Conservation (phyloP, 345 rosid species). For the Erucastrum elatum region DNA sequence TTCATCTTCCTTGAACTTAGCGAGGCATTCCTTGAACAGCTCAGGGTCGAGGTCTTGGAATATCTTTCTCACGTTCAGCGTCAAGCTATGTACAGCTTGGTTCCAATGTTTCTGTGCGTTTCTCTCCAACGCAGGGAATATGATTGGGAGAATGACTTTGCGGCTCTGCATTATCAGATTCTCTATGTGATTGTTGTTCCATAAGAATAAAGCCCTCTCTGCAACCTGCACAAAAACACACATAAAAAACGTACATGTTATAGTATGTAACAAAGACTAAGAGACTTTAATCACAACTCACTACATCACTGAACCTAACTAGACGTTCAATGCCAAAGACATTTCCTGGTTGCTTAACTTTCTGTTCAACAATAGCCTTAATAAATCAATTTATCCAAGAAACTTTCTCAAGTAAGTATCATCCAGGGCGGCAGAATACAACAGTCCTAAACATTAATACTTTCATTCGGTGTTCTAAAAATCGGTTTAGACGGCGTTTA, state of each 20-base stretch:
- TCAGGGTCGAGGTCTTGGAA: slow-evolving; percentile 69
- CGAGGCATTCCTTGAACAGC: slow-evolving; percentile 56
- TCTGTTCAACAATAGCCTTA: background rate
- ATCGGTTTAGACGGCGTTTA: background rate
- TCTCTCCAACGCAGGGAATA: slow-evolving; percentile 65
- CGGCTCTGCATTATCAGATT: slow-evolving; percentile 64
- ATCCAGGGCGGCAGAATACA: slow-evolving; percentile 8
- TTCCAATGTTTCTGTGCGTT: slow-evolving; percentile 69
- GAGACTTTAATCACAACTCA: slow-evolving; percentile 2
- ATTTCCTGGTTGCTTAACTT: background rate
- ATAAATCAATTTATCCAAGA: background rate
- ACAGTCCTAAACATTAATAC: background rate
- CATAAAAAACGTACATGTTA: slow-evolving; percentile 7
- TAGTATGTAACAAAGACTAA: slow-evolving; percentile 5
- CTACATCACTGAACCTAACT: slow-evolving; percentile 5
- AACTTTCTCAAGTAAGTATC: background rate
- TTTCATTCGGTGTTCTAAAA: background rate
- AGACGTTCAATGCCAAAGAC: background rate
- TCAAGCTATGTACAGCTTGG: slow-evolving; percentile 70
- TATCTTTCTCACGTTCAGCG: slow-evolving; percentile 62
- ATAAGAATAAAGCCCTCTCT: slow-evolving; percentile 70
- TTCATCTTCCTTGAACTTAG: slow-evolving; percentile 58
- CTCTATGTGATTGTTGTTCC: slow-evolving; percentile 76
- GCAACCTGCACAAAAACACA: slow-evolving; percentile 52
- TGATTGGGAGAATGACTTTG: slow-evolving; percentile 58